Base-by-base conservation (phyloP, 2,329 filamentous ascomycete genomes). In the Fusarium sulawesiense region DNA sequence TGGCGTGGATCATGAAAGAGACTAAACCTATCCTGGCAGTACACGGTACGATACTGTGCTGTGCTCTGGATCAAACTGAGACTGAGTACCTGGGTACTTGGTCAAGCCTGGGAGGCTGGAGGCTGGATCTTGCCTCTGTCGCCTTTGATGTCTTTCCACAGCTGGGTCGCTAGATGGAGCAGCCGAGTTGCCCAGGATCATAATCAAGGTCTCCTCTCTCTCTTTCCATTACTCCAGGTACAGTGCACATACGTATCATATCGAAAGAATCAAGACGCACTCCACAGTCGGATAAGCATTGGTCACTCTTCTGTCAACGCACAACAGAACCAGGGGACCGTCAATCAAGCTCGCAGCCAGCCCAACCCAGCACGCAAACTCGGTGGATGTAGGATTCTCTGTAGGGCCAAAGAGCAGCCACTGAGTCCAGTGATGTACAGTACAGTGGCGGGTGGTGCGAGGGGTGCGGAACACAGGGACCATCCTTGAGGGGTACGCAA, bases 261-360 rank as follows among this genome's bases (percentile, higher is more conserved):
- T 49, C 58, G 51, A 63, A 54, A 62, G 51, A 56, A 60, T 41
- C 12, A 27, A 27, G 32, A 23, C 32, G 42, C 54, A 25, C 68
- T 65, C 65, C 68, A 69, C 74, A 71, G 70, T 72, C 68, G 64
- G 66, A 68, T 62, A 73, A 68, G 75, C 75, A 76, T 67, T 73
- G 70, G 61, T 72, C 69, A 71, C 72, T 71, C 60, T 72, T 66
- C 59, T 75, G 67, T 73, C 72, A 71, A 70, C 73, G 67, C 71
- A 72, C 64, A 71, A 64, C 67, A 68, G 68, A 70, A 58, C 67
- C 68, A 70, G 68, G 73, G 70, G 64, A 63, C 70, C 27, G 40
- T 51, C 49, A 41, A 60, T 53, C 64, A 66, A 73, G 70, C 71
- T 70, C 69, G 56, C 60, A 68, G 50, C 49, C 59, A 41, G 58